A percentile compares a stretch with the other conserved stretches of the same genome.
phyloP scores from a whole-genome alignment of 139 green algal genomes.

The Tetratostichococcus sp. region DNA sequence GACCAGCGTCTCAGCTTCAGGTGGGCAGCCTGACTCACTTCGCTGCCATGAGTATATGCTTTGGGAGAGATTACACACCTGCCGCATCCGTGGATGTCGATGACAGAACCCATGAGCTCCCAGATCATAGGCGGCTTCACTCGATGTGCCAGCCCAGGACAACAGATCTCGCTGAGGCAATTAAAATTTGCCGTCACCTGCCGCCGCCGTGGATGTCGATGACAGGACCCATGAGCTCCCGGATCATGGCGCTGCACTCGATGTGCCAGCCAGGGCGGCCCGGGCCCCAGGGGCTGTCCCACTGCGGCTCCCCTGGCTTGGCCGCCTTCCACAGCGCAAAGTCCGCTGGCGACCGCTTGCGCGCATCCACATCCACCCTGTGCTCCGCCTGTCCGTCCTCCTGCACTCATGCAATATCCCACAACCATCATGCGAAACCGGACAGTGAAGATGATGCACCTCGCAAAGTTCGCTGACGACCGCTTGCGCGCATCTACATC shows the following conservation, averaged over 20 bases:
- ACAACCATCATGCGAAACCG: too few species aligned
- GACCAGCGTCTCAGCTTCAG: too few species aligned
- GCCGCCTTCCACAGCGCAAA: constrained; percentile 97
- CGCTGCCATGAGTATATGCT: too few species aligned
- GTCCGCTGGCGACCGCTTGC: constrained; percentile 85
- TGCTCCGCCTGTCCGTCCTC: constrained; percentile 85
- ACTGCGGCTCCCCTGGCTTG: constrained; percentile 88
- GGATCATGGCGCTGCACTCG: constrained; percentile 93
- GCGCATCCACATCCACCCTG: constrained; percentile 77
- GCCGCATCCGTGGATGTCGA: constrained; percentile 80
- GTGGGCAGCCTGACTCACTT: too few species aligned
- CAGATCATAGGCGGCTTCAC: constrained; percentile 87
- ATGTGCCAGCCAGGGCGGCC: constrained; percentile 94
- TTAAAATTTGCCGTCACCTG: too few species aligned
- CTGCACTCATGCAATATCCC: constrained; percentile 12
- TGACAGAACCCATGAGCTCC: constrained; percentile 53
- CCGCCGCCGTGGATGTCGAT: constrained; percentile 92
- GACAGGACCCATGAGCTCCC: constrained; percentile 58
- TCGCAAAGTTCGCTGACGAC: constrained; percentile 88
- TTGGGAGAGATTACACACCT: constrained; percentile 13
- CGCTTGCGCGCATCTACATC: constrained; percentile 84
- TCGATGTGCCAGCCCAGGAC: constrained; percentile 94
- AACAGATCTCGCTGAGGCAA: too few species aligned
- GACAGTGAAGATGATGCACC: too few species aligned
- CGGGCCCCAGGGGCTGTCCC: constrained; percentile 87